Percentiles rank a stretch among this genome's conserved stretches.
phyloP scores from a whole-genome alignment of 345 rosid genomes.

The Acer yangbiense region DNA sequence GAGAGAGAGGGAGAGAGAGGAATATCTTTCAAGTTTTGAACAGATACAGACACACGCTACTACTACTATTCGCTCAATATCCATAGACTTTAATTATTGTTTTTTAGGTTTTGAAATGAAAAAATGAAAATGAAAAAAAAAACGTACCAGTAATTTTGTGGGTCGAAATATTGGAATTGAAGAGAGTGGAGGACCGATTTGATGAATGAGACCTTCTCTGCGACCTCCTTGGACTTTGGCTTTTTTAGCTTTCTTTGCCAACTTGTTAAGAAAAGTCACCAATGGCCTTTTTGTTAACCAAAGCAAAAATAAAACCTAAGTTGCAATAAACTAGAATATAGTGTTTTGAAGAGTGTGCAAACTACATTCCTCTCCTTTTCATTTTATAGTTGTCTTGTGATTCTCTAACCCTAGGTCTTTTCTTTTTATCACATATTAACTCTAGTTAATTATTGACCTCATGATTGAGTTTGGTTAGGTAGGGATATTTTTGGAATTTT shows the following conservation, averaged over 20 bases:
- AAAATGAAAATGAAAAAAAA: not conserved
- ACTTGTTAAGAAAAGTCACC: not conserved
- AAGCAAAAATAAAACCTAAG: not conserved
- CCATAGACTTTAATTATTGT: not conserved
- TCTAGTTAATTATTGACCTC: slow-evolving; percentile 20
- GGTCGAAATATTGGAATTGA: slow-evolving; percentile 3
- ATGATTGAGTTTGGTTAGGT: slow-evolving; percentile 25
- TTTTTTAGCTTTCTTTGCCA: slow-evolving; percentile 17
- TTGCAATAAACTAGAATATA: not conserved
- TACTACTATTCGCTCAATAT: slow-evolving; percentile 22
- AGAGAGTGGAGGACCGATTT: not conserved
- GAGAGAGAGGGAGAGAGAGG: slow-evolving; percentile 12
- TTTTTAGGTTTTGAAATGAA: not conserved
- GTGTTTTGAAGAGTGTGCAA: not conserved
- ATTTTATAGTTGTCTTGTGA: slow-evolving; percentile 28
- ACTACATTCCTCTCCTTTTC: not conserved
- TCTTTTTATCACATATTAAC: too few species aligned
- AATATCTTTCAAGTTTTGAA: slow-evolving; percentile 27
- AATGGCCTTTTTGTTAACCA: too few species aligned
- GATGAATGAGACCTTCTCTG: slow-evolving; percentile 18
- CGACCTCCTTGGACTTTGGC: slow-evolving; percentile 23
- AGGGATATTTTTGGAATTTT: not conserved
- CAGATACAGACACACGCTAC: slow-evolving; percentile 26
- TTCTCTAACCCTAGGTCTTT: slow-evolving; percentile 21
- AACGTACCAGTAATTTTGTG: slow-evolving; percentile 31